A percentile compares a stretch with the other conserved stretches of the same genome.
These are phyloP conservation scores for Fraxinus dipetala DNA, from an alignment of 305 asterid genomes.

Conservation along the genomic window DNA sequence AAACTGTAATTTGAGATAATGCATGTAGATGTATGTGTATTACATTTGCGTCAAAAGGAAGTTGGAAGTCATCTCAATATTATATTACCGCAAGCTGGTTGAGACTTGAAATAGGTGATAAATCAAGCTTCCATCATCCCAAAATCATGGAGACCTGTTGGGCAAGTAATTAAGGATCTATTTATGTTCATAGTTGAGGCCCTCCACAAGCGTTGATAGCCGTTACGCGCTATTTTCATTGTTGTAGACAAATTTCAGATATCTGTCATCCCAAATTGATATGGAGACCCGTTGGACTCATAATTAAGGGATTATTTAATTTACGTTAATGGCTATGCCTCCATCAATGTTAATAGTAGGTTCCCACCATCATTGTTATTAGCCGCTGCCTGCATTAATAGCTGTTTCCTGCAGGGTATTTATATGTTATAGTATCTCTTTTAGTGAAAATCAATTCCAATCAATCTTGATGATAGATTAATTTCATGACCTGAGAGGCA, in stretches of 20 bases:
- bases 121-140: background rate
- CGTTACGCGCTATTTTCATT: background rate
- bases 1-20: background rate
- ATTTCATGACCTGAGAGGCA: background rate
- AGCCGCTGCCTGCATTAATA: background rate
- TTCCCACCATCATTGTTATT: background rate
- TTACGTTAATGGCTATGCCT: background rate
- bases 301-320: background rate
- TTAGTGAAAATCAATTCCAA: background rate
- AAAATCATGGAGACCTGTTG: background rate
- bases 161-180: background rate
- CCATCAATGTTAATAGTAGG: background rate
- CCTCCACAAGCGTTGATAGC: background rate
- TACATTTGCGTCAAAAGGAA: background rate
- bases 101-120: background rate
- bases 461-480: background rate
- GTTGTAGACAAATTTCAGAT: background rate
- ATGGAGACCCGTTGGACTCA: background rate
- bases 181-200: background rate
- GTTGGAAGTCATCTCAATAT: background rate
- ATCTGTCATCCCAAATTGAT: background rate
- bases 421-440: background rate
- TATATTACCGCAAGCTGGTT: background rate
- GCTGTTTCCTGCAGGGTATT: background rate
- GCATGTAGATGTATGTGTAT: background rate